Percentiles rank a stretch among this genome's conserved stretches.
These are phyloP conservation scores for Ogataea populi-albae DNA, from an alignment of 805 yeast species.

Conservation along the genomic window DNA sequence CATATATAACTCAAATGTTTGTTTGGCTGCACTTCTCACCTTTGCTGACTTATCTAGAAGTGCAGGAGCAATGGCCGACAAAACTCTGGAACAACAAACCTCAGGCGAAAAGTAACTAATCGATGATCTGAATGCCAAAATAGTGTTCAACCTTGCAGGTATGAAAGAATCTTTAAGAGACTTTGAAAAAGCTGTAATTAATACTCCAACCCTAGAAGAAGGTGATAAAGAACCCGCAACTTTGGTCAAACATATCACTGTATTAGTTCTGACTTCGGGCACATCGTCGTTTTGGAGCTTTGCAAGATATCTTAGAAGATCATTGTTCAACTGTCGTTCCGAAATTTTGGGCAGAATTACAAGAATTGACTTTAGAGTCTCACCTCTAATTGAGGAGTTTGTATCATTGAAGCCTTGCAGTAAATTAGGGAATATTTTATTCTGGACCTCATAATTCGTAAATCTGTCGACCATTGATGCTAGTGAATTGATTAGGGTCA, in stretches of 20 bases:
- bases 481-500: conserved; percentile 63
- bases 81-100: conserved; percentile 72
- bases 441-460: conserved; percentile 60
- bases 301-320: conserved; percentile 74
- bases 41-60: conserved; percentile 69
- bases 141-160: conserved; percentile 72
- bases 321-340: conserved; percentile 83
- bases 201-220: conserved; percentile 61
- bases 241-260: conserved; percentile 64
- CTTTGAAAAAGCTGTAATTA: conserved; percentile 83
- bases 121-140: conserved; percentile 66
- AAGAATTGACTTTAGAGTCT: conserved; percentile 65
- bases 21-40: conserved; percentile 71
- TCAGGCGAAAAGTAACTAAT: conserved; percentile 67
- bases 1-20: conserved; percentile 62
- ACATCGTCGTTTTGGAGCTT: conserved; percentile 74
- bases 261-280: conserved; percentile 75
- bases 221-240: conserved; percentile 58
- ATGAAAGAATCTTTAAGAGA: conserved; percentile 77
- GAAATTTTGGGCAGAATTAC: conserved; percentile 60
- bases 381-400: conserved; percentile 74
- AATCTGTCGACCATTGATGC: conserved; percentile 51
- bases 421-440: conserved; percentile 62
- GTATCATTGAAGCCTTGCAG: conserved; percentile 86
- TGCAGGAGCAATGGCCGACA: conserved; percentile 83